These are phyloP conservation scores for Candida hungchunana DNA, from an alignment of 805 yeast species.

Conservation along the genomic window DNA sequence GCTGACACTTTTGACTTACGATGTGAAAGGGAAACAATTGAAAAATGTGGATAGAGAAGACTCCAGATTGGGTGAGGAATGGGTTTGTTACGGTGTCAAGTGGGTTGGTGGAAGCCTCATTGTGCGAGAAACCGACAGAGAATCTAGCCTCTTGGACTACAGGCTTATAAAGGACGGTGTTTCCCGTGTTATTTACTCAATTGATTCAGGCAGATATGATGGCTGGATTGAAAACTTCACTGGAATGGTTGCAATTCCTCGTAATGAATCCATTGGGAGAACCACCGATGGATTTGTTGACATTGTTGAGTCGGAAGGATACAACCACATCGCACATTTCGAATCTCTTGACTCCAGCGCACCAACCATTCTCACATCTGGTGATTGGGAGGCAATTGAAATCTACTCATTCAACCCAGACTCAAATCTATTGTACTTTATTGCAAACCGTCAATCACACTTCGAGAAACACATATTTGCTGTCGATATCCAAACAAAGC, in stretches of 20 bases:
- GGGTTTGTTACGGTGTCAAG: constrained; percentile 54
- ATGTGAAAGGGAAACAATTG: constrained; percentile 27
- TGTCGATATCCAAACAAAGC: constrained; percentile 34
- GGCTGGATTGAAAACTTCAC: constrained; percentile 60
- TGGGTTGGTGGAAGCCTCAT: constrained; percentile 55
- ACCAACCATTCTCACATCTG: constrained; percentile 41
- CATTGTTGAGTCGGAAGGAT: constrained; percentile 48
- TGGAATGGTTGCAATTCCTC: constrained; percentile 37
- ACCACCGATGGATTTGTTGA: constrained; percentile 56
- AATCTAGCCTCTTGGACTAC: constrained; percentile 51
- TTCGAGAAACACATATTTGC: constrained; percentile 53
- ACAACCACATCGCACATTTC: constrained; percentile 62
- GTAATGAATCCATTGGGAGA: constrained; percentile 28
- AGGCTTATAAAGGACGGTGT: constrained; percentile 33
- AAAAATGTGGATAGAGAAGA: constrained; percentile 20
- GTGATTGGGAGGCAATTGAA: constrained; percentile 49
- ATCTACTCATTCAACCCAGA: constrained; percentile 43
- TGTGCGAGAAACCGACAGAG: constrained; percentile 59
- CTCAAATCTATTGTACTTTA: constrained; percentile 47
- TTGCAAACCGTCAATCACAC: constrained; percentile 51
- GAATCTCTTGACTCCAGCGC: constrained; percentile 36
- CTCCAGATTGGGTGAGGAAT: constrained; percentile 38
- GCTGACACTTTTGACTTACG: constrained; percentile 42
- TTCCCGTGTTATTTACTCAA: constrained; percentile 38
- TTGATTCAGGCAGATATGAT: constrained; percentile 38